phyloP scores from a whole-genome alignment of 2,329 filamentous ascomycete species.

The Ilyonectria destructans region DNA sequence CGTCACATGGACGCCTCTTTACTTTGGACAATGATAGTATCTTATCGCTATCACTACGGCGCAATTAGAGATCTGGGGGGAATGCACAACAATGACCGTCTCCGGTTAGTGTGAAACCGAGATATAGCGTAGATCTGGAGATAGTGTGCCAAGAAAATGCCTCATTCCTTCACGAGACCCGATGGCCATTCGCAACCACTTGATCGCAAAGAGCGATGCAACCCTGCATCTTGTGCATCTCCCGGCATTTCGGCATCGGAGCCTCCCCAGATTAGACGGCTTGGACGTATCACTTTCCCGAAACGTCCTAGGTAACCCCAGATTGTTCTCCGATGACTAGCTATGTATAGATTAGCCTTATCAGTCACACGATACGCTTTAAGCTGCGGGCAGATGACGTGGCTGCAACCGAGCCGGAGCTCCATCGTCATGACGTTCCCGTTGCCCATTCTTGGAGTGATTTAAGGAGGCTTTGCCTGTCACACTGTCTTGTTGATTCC shows the following conservation, averaged over 20 bases:
- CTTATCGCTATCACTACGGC: constrained; percentile 1
- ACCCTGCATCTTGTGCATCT: not conserved
- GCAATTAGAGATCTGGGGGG: not conserved
- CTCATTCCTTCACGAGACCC: constrained; percentile 1
- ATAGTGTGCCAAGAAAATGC: constrained; percentile 16
- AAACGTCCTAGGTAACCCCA: not conserved
- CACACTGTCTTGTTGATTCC: not conserved
- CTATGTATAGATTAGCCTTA: constrained; percentile 4
- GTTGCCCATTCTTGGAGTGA: not conserved
- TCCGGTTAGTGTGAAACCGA: not conserved
- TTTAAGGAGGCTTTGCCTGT: not conserved
- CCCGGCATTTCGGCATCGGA: constrained; percentile 2
- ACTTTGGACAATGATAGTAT: not conserved
- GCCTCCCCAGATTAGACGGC: not conserved
- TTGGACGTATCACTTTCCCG: not conserved
- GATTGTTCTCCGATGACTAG: not conserved
- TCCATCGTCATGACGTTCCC: not conserved
- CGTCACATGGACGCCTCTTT: not conserved
- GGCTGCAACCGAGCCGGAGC: not conserved
- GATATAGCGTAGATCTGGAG: not conserved
- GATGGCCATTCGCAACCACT: not conserved
- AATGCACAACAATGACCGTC: not conserved
- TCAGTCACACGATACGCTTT: not conserved
- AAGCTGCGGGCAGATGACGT: not conserved
- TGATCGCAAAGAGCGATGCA: not conserved